Conservation (phyloP, 2,329 filamentous ascomycete species). For the Amesomyces nigricolor region DNA sequence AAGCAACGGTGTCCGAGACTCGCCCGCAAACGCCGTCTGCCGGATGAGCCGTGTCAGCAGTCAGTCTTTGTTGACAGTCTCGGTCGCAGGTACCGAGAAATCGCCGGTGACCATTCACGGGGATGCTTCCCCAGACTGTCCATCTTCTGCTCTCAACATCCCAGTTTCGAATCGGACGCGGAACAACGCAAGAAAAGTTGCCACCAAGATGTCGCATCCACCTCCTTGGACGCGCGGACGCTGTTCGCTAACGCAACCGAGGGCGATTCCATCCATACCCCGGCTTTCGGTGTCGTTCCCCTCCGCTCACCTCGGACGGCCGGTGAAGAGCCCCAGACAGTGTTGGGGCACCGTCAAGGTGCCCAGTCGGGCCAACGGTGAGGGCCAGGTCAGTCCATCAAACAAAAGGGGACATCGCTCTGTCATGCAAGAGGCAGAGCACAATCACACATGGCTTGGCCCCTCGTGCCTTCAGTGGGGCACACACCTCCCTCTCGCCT, state of each 20-base stretch:
- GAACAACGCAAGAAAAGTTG: no score
- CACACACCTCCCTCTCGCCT: constrained; percentile 17
- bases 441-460: constrained; percentile 19
- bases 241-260: constrained; percentile 3
- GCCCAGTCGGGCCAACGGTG: constrained; percentile 22
- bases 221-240: neutral
- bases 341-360: constrained; percentile 16
- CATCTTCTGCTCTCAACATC: no score
- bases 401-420: constrained; percentile 19
- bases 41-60: constrained; percentile 15
- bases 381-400: constrained; percentile 31
- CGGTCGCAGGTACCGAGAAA: constrained; percentile 17
- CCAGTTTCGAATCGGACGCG: no score
- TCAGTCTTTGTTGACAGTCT: constrained; percentile 5
- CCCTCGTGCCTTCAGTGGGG: constrained; percentile 18
- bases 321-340: constrained; percentile 11
- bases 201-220: no score
- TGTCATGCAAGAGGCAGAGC: constrained; percentile 17
- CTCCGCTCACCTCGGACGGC: neutral
- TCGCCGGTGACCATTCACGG: neutral
- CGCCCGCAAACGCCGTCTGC: constrained; percentile 2
- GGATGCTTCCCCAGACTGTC: neutral
- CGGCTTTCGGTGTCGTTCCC: neutral
- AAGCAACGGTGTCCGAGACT: neutral
- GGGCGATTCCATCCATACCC: neutral